Evolutionary conservation across 2,329 filamentous ascomycete species (phyloP), one percentile per base, ranked within the genome.

Genomic region (Aspergillus flavus): DNA sequence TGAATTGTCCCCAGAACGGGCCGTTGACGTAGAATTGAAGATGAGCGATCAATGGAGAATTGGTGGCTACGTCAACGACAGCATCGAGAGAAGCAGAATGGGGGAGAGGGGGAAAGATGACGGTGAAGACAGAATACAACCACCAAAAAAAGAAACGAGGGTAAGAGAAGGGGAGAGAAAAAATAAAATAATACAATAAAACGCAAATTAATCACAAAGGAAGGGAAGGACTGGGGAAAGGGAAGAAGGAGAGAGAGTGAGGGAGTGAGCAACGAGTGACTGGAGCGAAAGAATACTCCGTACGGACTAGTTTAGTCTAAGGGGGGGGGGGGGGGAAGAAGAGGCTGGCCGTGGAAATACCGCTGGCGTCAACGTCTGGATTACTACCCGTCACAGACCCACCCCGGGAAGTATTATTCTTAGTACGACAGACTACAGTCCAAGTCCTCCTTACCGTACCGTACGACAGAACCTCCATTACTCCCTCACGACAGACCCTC

Each of bases 1-100:
- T 59, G 53, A 61, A 64, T 69, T 69, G 63, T 65, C 66, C 64
- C 69, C 70, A 69, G 26, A 69, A 67, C 66, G 64, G 65, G 63
- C 66, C 65, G 68, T 72, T 70, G 71, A 72, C 70, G 68, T 59
- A 69, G 65, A 68, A 61, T 58, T 41, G 32, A 66, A 64, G 63
- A 68, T 3, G 43, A 45, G 43, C 19, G 19, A 23, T 32, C 58
- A 41, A 58, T 57, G 62, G 61, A 65, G 63, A 32, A 64, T 26
- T 26, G 16, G 45, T 28, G 67, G 63, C 66, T 65, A 74, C 69
- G 69, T 71, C 72, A 72, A 73, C 68, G 67, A 73, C 69, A 70
- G 66, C 72, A 75, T 66, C 71, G 65, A 69, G 66, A 58, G 36
- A 14, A 26, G 21, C 21, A 48, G 59, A 63, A 41, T 56, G 36